Conservation (phyloP, 2,329 filamentous ascomycete species). For the Diaporthe ampelina region DNA sequence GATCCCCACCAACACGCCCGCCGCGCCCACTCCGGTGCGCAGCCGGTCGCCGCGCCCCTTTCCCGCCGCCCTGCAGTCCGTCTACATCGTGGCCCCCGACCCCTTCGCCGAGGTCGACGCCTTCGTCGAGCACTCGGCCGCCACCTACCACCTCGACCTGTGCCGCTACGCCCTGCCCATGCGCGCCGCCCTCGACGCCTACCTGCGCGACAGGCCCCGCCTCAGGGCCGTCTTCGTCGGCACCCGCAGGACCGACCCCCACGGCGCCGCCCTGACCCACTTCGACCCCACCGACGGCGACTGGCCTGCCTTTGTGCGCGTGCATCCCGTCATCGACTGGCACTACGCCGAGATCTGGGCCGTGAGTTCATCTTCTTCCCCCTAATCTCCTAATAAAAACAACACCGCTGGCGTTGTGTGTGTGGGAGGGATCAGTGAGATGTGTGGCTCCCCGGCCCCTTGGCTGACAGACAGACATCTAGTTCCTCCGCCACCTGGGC, state of each 20-base stretch:
- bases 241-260: slow-evolving; percentile 91
- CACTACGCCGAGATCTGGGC: slow-evolving; percentile 96
- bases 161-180: slow-evolving; percentile 83
- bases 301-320: slow-evolving; percentile 93
- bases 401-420: no score
- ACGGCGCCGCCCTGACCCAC: slow-evolving; percentile 81
- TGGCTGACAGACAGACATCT: slow-evolving; percentile 35
- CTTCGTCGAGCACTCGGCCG: slow-evolving; percentile 79
- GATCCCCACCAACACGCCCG: slow-evolving; percentile 39
- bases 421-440: neutral
- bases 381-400: no score
- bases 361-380: slow-evolving; percentile 67
- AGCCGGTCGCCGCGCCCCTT: slow-evolving; percentile 47
- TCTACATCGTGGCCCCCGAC: slow-evolving; percentile 89
- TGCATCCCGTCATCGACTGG: slow-evolving; percentile 98
- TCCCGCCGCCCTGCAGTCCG: slow-evolving; percentile 74
- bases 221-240: slow-evolving; percentile 89
- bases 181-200: slow-evolving; percentile 83
- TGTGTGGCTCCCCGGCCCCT: no score
- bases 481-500: slow-evolving; percentile 84
- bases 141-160: slow-evolving; percentile 81
- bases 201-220: slow-evolving; percentile 73
- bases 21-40: slow-evolving; percentile 38
- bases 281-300: slow-evolving; percentile 91
- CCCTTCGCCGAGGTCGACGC: slow-evolving; percentile 89